These are phyloP conservation scores for Fusarium coicis DNA, from an alignment of 2,329 filamentous ascomycete genomes.

Conservation along the genomic window DNA sequence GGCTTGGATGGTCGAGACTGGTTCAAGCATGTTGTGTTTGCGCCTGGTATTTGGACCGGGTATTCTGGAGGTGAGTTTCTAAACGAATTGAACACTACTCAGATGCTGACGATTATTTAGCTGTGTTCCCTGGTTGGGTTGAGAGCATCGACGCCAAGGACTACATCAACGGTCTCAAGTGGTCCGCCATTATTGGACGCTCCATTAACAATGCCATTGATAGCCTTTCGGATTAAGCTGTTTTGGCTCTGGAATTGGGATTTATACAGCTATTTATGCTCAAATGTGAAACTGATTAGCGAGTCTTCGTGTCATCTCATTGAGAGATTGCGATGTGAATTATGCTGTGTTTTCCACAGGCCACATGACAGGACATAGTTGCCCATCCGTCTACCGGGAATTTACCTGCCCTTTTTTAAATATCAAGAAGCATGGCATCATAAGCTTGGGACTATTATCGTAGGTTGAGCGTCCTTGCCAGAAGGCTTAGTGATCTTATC, in stretches of 20 bases:
- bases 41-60: slow-evolving; percentile 90
- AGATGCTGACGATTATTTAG: slow-evolving; percentile 45
- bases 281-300: background rate
- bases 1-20: slow-evolving; percentile 84
- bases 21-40: slow-evolving; percentile 97
- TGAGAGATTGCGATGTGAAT: no score
- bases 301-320: no score
- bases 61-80: slow-evolving; percentile 76
- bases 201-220: slow-evolving; percentile 60
- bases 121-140: slow-evolving; percentile 70
- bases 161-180: slow-evolving; percentile 66
- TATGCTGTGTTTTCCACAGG: no score
- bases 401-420: no score
- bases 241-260: background rate
- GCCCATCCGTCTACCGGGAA: no score
- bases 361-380: no score
- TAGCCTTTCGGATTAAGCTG: slow-evolving; percentile 42
- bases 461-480: no score
- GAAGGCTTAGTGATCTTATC: no score
- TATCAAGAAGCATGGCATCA: no score
- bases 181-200: slow-evolving; percentile 67
- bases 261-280: background rate
- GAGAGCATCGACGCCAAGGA: slow-evolving; percentile 71
- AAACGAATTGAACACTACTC: background rate
- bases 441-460: no score